Base-by-base conservation (phyloP, 257 asterid genomes). In the Haberlea rhodopensis region DNA sequence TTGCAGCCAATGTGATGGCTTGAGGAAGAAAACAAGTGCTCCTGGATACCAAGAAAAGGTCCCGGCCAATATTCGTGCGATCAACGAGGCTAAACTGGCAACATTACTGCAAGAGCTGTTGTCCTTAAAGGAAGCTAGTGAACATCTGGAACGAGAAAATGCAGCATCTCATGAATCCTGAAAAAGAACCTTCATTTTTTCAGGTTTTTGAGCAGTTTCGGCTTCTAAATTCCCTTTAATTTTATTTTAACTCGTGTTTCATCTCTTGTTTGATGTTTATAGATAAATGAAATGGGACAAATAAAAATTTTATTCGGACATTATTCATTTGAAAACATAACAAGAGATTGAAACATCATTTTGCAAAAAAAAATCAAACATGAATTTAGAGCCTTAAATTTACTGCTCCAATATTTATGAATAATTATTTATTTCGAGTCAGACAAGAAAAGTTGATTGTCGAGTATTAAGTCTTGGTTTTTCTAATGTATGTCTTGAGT, bases 1-100 rank as follows among this genome's bases (percentile, higher is more conserved):
- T 75, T 71, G 70, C 84, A 92, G 99, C 85, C 99, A 87, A 82
- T 75, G 67, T 6, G 90, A 87, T 65, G 66, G 43, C 65, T 68
- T 89, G 64, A 59, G 37, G 72, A 87, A 85, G 82, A 82, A 62
- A 63, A 78, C 75, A 62, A 82, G 74, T 66, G 91, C 88, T 15
- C 60, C 82, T 2, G 87, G 95, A 10, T 87, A 87, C 69, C 75
- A 80, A 69, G 99, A 87, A 76, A 92, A 92, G 62, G 96, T 84
- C 29, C 95, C 89, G 0, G 72, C 63, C 13, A 73, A 73, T 13
- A 73, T 87, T 45, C 99, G 84, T 21, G 85, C 84, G 66, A 79
- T 26, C 46, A 86, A 92, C 37, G 86, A 67, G 53, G 70, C 65
- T 0, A 89, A 87, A 67, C 78, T 87, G 52, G 80, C 83, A 1